Percentiles rank a stretch among this genome's conserved stretches.
Conservation (phyloP, 148 eudicot species). For the Cornus suecica region DNA sequence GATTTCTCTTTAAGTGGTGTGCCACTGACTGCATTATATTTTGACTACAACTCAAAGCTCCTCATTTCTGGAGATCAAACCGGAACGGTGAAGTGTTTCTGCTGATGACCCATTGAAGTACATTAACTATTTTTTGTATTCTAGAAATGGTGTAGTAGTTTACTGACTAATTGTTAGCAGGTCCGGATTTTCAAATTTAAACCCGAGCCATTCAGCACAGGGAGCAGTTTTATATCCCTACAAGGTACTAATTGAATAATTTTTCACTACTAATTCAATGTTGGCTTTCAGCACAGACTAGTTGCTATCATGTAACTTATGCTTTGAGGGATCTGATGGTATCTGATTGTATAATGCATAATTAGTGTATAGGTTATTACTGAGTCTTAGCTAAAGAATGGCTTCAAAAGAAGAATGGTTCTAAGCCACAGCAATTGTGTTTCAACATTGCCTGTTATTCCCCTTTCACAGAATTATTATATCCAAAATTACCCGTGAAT, state of each 20-base stretch:
- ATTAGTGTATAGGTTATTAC: background rate
- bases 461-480: background rate
- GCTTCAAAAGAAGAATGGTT: background rate
- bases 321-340: background rate
- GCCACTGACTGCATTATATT: conserved; percentile 64
- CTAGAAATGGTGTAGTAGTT: background rate
- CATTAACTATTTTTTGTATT: background rate
- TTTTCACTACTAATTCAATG: background rate
- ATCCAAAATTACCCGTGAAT: too few species aligned
- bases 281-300: background rate
- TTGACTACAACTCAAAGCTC: conserved; percentile 36
- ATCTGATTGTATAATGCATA: background rate
- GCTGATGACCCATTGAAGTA: background rate
- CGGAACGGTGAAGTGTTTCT: conserved; percentile 55
- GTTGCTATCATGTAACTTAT: background rate
- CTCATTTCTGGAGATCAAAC: conserved; percentile 90
- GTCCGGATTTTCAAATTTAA: conserved; percentile 68
- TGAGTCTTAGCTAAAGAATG: background rate
- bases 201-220: conserved; percentile 61
- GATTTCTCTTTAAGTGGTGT: conserved; percentile 54
- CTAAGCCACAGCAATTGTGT: background rate
- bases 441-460: background rate
- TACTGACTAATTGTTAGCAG: conserved; percentile 35
- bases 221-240: conserved; percentile 48
- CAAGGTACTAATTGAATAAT: conserved; percentile 41